phyloP scores from a whole-genome alignment of 768 basidiomycete species.

The Trametopsis cervina region DNA sequence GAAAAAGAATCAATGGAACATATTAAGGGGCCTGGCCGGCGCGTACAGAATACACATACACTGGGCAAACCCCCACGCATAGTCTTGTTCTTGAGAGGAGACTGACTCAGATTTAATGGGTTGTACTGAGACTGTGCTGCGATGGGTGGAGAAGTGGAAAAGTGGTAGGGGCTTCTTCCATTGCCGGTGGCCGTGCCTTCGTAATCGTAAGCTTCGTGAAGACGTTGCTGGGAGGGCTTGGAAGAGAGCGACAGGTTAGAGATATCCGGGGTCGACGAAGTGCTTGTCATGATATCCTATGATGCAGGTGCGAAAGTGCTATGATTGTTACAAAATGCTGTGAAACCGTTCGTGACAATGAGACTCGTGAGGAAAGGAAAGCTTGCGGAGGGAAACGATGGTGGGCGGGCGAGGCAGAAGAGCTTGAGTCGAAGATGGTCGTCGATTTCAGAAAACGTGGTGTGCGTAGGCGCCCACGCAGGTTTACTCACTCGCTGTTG shows the following conservation, averaged over 20 bases:
- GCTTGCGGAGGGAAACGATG: slow-evolving; percentile 6
- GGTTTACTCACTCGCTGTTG: too few species aligned
- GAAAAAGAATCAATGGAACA: too few species aligned
- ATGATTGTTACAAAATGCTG: slow-evolving; percentile 13
- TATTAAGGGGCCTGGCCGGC: too few species aligned
- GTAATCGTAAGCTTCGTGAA: slow-evolving; percentile 83
- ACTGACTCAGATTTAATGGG: slow-evolving; percentile 49
- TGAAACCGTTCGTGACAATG: slow-evolving; percentile 8
- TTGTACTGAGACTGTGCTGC: slow-evolving; percentile 43
- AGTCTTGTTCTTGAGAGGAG: slow-evolving; percentile 72
- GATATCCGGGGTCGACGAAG: slow-evolving; percentile 68
- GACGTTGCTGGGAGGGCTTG: slow-evolving; percentile 61
- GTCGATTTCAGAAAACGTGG: slow-evolving; percentile 22
- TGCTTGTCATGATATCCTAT: slow-evolving; percentile 58
- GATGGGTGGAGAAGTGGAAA: slow-evolving; percentile 56
- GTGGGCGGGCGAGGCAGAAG: slow-evolving; percentile 10
- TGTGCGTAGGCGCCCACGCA: background rate
- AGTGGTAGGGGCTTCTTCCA: slow-evolving; percentile 61
- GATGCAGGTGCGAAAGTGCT: slow-evolving; percentile 15
- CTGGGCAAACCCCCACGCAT: slow-evolving; percentile 65
- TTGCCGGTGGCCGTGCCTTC: slow-evolving; percentile 48
- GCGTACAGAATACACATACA: slow-evolving; percentile 36
- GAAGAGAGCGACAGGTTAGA: slow-evolving; percentile 68
- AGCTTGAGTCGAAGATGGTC: slow-evolving; percentile 21
- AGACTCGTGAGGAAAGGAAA: slow-evolving; percentile 13